phyloP scores from a whole-genome alignment of 2,329 filamentous ascomycete species.

The Orbilia javanica region DNA sequence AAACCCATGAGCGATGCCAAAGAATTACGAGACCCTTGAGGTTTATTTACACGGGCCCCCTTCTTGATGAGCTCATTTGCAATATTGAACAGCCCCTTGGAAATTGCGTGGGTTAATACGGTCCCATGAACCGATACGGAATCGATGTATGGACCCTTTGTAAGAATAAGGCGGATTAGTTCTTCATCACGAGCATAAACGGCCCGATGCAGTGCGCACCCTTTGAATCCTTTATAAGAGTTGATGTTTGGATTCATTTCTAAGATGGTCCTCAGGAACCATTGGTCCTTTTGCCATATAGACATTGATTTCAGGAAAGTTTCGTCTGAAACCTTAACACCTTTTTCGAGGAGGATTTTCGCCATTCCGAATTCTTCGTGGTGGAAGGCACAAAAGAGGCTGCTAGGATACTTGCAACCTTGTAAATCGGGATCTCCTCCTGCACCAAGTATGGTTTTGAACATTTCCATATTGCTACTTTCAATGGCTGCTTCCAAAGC shows the following conservation, averaged over 20 bases:
- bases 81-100: slow-evolving; percentile 19
- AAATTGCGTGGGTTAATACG: slow-evolving; percentile 15
- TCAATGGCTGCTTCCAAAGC: slow-evolving; percentile 36
- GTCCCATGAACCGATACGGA: slow-evolving; percentile 13
- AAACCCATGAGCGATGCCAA: too few relatives aligned
- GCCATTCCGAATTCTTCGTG: slow-evolving; percentile 43
- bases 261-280: slow-evolving; percentile 35
- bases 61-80: slow-evolving; percentile 33
- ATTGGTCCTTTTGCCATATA: slow-evolving; percentile 27
- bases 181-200: slow-evolving; percentile 18
- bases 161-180: slow-evolving; percentile 9
- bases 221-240: slow-evolving; percentile 5
- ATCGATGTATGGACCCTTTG: slow-evolving; percentile 26
- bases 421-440: slow-evolving; percentile 20
- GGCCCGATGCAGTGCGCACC: slow-evolving; percentile 26
- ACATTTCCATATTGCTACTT: slow-evolving; percentile 21
- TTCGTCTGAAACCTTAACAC: slow-evolving; percentile 22
- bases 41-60: slow-evolving; percentile 24
- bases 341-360: slow-evolving; percentile 16
- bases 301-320: slow-evolving; percentile 34
- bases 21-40: too few relatives aligned
- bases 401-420: slow-evolving; percentile 13
- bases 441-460: slow-evolving; percentile 27
- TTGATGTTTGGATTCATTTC: slow-evolving; percentile 27
- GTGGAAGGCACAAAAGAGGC: slow-evolving; percentile 22